These are phyloP conservation scores for Ophiocytium majus DNA, from an alignment of 352 stramenopile genomes.

Conservation along the genomic window DNA sequence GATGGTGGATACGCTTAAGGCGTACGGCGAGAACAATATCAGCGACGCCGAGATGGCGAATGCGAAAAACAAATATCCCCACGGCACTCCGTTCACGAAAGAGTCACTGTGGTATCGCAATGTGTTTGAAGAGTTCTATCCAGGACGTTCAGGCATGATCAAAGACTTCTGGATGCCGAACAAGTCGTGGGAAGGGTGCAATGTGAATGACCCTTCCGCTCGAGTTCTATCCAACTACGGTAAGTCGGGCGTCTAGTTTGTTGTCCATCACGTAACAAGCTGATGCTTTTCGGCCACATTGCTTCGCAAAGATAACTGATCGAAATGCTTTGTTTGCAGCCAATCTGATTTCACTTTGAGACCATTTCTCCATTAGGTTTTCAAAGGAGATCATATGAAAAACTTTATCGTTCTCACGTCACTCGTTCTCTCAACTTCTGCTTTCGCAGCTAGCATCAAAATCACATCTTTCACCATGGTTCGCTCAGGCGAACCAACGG, in stretches of 20 bases:
- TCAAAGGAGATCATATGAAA: too few relatives aligned
- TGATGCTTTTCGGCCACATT: too few relatives aligned
- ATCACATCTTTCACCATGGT: too few relatives aligned
- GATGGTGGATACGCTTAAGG: constrained; percentile 1
- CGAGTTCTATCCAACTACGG: not conserved
- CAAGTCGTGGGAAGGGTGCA: not conserved
- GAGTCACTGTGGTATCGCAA: not conserved
- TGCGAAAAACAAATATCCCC: not conserved
- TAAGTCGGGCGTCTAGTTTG: not conserved
- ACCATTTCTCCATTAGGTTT: too few relatives aligned
- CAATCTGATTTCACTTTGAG: too few relatives aligned
- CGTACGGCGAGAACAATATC: not conserved
- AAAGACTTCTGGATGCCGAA: constrained; percentile 1
- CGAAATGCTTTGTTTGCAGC: too few relatives aligned
- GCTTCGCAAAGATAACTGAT: too few relatives aligned
- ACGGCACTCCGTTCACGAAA: not conserved
- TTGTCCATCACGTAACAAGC: too few relatives aligned
- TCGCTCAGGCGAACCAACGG: too few relatives aligned
- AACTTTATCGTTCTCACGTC: too few relatives aligned
- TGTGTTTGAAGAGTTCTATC: not conserved
- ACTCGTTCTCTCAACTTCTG: too few relatives aligned
- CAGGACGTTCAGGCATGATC: not conserved
- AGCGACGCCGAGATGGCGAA: not conserved
- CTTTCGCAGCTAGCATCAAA: too few relatives aligned
- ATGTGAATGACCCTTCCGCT: not conserved